Evolutionary conservation across 1,139 yeast genomes (phyloP).

Genomic region (Geotrichum siamense): DNA sequence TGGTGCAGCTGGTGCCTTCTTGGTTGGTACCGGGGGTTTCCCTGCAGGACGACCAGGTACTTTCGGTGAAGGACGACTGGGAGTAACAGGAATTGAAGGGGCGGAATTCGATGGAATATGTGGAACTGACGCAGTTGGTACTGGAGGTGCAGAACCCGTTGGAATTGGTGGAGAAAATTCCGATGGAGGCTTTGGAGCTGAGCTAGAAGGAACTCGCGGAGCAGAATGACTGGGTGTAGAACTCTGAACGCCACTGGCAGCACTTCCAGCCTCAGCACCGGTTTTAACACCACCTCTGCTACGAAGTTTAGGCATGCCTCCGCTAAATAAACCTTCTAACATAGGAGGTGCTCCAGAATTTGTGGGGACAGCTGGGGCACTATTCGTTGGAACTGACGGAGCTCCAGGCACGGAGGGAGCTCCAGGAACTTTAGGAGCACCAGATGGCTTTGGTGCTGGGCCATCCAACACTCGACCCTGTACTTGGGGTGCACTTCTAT

Average conservation of each 20-base stretch:
- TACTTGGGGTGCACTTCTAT: slow-evolving; percentile 52
- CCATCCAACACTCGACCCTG: slow-evolving; percentile 36
- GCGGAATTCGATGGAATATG: slow-evolving; percentile 28
- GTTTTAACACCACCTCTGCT: slow-evolving; percentile 44
- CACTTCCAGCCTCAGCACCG: slow-evolving; percentile 30
- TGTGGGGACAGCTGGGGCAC: slow-evolving; percentile 18
- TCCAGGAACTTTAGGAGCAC: slow-evolving; percentile 30
- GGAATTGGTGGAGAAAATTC: slow-evolving; percentile 26
- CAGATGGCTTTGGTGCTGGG: slow-evolving; percentile 23
- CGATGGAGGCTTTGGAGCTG: slow-evolving; percentile 17
- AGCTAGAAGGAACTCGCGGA: slow-evolving; percentile 14
- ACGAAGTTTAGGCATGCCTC: slow-evolving; percentile 75
- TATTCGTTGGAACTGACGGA: slow-evolving; percentile 17
- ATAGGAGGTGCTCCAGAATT: slow-evolving; percentile 36
- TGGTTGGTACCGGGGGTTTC: slow-evolving; percentile 14
- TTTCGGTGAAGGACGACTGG: slow-evolving; percentile 10
- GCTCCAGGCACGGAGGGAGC: slow-evolving; percentile 36
- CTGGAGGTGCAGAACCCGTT: slow-evolving; percentile 32
- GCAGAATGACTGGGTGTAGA: slow-evolving; percentile 33
- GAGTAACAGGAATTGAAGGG: slow-evolving; percentile 26
- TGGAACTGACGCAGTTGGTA: slow-evolving; percentile 28
- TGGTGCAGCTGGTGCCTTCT: slow-evolving; percentile 22
- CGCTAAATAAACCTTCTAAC: slow-evolving; percentile 75
- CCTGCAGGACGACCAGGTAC: slow-evolving; percentile 7
- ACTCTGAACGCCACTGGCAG: slow-evolving; percentile 6